Base-by-base conservation (phyloP, 306 rosid genomes). In the Lablab purpureus region DNA sequence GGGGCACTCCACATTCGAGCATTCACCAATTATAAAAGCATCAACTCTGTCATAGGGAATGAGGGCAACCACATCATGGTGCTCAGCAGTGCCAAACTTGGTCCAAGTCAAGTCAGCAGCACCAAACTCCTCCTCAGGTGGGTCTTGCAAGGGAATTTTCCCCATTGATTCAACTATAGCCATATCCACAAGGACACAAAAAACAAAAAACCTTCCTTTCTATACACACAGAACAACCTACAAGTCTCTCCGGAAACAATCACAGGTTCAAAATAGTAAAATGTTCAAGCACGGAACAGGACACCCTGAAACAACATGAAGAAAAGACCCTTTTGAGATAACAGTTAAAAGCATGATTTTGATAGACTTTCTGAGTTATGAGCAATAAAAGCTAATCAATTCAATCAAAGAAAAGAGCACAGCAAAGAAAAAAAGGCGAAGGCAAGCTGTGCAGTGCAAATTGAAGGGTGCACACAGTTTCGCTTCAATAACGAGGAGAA, bases 21-120 rank as follows among this genome's bases (percentile, higher is more conserved):
- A 86, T 85, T 95, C 99, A 17, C 99, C 99, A 17, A 91, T 82
- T 78, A 95, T 92, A 76, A 95, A 95, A 15, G 88, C 90, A 84
- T 95, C 99, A 43, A 91, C 97, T 65, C 98, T 88, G 8, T 88
- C 95, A 63, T 86, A 92, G 67, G 97, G 99, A 80, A 95, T 93
- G 66, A 93, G 91, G 18, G 97, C 98, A 77, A 88, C 99, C 22
- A 88, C 96, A 75, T 95, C 98, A 56, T 90, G 85, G 72, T 87
- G 95, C 74, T 95, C 94, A 12, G 83, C 74, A 83, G 74, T 89
- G 32, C 96, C 96, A 85, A 90, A 93, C 85, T 93, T 93, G 78
- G 89, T 91, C 98, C 99, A 93, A 59, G 84, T 88, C 88, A 95
- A 82, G 83, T 93, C 91, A 63, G 89, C 85, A 71, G 98, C 81